Conservation (phyloP, 176 grass and related monocot species). For the Zea mays region DNA sequence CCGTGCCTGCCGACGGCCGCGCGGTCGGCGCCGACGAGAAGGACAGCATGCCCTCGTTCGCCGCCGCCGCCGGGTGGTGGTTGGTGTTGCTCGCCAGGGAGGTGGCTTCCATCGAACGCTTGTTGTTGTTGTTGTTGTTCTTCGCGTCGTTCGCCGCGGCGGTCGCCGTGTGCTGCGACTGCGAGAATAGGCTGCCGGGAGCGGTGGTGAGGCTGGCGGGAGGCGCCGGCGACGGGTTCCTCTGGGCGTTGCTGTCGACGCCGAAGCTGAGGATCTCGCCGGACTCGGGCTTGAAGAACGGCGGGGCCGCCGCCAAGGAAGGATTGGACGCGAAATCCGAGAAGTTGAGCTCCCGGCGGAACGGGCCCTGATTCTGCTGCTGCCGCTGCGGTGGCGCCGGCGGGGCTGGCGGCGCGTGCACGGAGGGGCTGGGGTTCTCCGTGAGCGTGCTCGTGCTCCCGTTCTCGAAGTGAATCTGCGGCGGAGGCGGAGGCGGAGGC, state of each 20-base stretch:
- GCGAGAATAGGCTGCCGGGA: constrained; percentile 68
- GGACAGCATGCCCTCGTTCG: constrained; percentile 85
- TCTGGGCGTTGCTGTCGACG: constrained; percentile 48
- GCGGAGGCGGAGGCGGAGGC: constrained; percentile 28
- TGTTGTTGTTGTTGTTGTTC: constrained; percentile 59
- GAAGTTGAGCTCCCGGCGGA: constrained; percentile 83
- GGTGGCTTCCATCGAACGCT: constrained; percentile 76
- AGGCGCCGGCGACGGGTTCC: constrained; percentile 58
- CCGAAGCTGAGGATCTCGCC: constrained; percentile 81
- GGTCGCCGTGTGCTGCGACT: constrained; percentile 51
- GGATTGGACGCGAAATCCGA: constrained; percentile 67
- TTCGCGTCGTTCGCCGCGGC: constrained; percentile 43
- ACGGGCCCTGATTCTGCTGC: constrained; percentile 36
- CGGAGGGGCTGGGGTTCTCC: constrained; percentile 69
- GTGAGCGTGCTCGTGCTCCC: constrained; percentile 71
- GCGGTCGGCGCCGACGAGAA: constrained; percentile 68
- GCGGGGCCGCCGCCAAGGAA: constrained; percentile 26
- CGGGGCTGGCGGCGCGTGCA: constrained; percentile 39
- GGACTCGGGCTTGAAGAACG: constrained; percentile 78
- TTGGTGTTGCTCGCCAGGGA: constrained; percentile 86
- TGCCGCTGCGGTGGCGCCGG: constrained; percentile 24
- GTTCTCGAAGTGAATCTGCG: constrained; percentile 82
- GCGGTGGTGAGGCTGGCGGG: constrained; percentile 43
- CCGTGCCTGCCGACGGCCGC: constrained; percentile 48
- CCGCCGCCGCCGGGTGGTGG: constrained; percentile 34